Evolutionary conservation across 2,329 filamentous ascomycete genomes (phyloP).

Genomic region (Hansfordia pulvinata): DNA sequence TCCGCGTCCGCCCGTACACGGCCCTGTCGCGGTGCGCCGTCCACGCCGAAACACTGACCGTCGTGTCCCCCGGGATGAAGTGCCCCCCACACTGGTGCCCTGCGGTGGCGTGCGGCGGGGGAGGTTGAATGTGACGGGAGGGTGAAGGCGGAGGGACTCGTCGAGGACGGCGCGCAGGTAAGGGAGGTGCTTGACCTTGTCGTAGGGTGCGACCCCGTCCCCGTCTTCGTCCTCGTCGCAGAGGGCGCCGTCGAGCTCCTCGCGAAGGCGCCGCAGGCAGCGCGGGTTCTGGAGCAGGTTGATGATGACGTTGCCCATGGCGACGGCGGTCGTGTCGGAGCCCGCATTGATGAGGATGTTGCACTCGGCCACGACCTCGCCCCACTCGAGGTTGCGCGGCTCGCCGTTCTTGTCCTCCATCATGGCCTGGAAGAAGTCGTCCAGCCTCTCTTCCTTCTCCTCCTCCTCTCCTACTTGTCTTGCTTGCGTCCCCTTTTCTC

Average conservation of each 20-base stretch:
- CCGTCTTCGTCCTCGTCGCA: too few species aligned
- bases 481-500: too few species aligned
- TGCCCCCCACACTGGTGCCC: slow-evolving; percentile 26
- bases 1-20: slow-evolving; percentile 22
- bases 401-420: slow-evolving; percentile 32
- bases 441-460: slow-evolving; percentile 34
- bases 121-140: slow-evolving; percentile 27
- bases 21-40: slow-evolving; percentile 21
- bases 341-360: slow-evolving; percentile 38
- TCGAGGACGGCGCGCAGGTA: slow-evolving; percentile 38
- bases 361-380: slow-evolving; percentile 43
- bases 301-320: slow-evolving; percentile 38
- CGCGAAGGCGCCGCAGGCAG: slow-evolving; percentile 22
- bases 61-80: slow-evolving; percentile 27
- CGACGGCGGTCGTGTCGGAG: slow-evolving; percentile 30
- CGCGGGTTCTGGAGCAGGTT: slow-evolving; percentile 33
- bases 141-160: slow-evolving; percentile 30
- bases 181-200: slow-evolving; percentile 33
- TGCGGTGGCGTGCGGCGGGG: slow-evolving; percentile 28
- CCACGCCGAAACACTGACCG: slow-evolving; percentile 27
- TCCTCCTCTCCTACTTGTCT: not conserved
- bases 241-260: slow-evolving; percentile 30
- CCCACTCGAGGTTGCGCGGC: slow-evolving; percentile 33
- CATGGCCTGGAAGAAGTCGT: slow-evolving; percentile 43
- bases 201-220: slow-evolving; percentile 31